Evolutionary conservation across 1,284 basidiomycete species (phyloP).

Genomic region (Stygiomarasmius scandens): DNA sequence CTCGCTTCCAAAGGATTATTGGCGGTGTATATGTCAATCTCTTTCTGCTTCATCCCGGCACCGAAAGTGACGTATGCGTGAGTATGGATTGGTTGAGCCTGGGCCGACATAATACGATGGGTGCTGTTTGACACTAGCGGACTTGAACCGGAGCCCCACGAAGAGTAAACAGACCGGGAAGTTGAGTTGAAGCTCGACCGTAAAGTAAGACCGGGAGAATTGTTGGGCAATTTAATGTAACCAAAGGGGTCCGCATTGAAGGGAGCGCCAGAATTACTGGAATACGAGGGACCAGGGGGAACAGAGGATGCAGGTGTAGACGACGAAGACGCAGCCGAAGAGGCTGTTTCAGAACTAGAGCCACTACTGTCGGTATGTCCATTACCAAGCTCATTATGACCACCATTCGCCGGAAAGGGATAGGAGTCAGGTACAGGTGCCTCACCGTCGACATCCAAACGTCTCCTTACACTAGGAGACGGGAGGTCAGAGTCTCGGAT

Average conservation of each 20-base stretch:
- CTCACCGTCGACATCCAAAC: constrained; percentile 32
- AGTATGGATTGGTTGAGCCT: constrained; percentile 59
- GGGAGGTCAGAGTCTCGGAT: constrained; percentile 30
- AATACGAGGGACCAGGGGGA: constrained; percentile 14
- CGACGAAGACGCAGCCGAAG: neutral
- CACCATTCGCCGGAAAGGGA: neutral
- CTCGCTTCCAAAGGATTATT: constrained; percentile 66
- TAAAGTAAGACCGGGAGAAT: constrained; percentile 25
- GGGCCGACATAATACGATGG: constrained; percentile 40
- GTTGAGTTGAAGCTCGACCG: constrained; percentile 36
- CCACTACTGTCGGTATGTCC: neutral
- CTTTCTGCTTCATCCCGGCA: constrained; percentile 80
- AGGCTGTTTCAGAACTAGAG: neutral
- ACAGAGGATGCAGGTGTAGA: neutral
- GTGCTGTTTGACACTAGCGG: constrained; percentile 38
- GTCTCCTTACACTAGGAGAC: constrained; percentile 47
- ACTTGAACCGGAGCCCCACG: constrained; percentile 33
- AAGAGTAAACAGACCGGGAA: constrained; percentile 31
- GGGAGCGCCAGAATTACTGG: constrained; percentile 9
- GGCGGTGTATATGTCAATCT: constrained; percentile 78
- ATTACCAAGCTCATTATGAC: neutral
- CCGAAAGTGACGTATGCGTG: constrained; percentile 83
- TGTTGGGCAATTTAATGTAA: constrained; percentile 45
- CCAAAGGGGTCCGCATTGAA: constrained; percentile 51
- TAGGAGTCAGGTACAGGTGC: neutral